These are phyloP conservation scores for Globisporangium heterothallicum DNA, from an alignment of 352 stramenopile genomes.

Conservation along the genomic window DNA sequence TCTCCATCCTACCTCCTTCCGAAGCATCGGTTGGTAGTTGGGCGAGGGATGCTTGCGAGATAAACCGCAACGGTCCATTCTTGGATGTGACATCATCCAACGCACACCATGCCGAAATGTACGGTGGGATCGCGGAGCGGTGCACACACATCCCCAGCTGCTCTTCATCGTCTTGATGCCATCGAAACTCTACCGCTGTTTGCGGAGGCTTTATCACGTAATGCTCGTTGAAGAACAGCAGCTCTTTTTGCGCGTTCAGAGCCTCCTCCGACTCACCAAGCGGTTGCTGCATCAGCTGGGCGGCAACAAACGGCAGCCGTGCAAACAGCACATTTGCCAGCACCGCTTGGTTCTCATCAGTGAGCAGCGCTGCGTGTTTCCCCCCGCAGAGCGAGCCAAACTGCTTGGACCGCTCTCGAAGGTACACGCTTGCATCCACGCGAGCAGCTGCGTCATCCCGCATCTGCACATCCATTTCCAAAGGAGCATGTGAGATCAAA, in stretches of 20 bases:
- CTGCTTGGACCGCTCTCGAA: conserved; percentile 23
- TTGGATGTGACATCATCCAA: conserved; percentile 42
- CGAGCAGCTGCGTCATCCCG: conserved; percentile 24
- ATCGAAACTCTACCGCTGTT: conserved; percentile 57
- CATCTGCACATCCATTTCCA: too few relatives aligned
- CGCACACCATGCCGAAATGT: conserved; percentile 66
- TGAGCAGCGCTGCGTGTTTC: background rate
- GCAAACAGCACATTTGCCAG: conserved; percentile 36
- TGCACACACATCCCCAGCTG: conserved; percentile 72
- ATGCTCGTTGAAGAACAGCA: conserved; percentile 79
- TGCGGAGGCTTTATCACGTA: conserved; percentile 66
- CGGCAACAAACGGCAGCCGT: conserved; percentile 25
- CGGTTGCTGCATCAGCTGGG: conserved; percentile 13
- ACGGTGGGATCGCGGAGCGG: conserved; percentile 34
- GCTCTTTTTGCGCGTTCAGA: too few relatives aligned
- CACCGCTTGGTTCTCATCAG: conserved; percentile 3
- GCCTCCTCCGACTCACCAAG: background rate
- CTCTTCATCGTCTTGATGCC: conserved; percentile 73
- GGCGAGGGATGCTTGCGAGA: conserved; percentile 15
- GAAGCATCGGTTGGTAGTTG: background rate
- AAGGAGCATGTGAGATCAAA: too few relatives aligned
- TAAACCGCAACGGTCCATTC: conserved; percentile 59
- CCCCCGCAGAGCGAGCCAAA: background rate
- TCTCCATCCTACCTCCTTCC: too few relatives aligned
- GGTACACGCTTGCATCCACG: conserved; percentile 20